phyloP scores from a whole-genome alignment of 768 basidiomycete genomes.

The Rhodotorula sphaerocarpa region DNA sequence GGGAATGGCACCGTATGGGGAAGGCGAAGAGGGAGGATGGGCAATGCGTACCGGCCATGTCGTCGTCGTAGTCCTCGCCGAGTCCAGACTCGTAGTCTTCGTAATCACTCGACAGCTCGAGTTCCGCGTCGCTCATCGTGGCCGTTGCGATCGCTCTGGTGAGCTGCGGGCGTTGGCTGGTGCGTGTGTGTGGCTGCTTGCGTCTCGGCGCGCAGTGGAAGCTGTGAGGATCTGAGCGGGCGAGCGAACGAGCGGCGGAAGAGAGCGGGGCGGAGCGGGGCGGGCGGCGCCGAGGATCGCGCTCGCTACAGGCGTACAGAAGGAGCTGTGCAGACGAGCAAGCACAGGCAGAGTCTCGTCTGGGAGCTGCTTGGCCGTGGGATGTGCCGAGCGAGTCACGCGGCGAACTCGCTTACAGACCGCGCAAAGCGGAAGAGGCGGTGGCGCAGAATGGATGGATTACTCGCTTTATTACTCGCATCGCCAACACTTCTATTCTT shows the following conservation, averaged over 20 bases:
- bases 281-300: too few relatives aligned
- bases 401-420: too few relatives aligned
- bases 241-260: not conserved
- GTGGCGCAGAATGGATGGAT: too few relatives aligned
- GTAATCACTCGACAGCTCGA: constrained; percentile 10
- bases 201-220: not conserved
- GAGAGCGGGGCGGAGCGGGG: not conserved
- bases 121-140: constrained; percentile 24
- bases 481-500: too few relatives aligned
- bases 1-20: too few relatives aligned
- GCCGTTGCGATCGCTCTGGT: too few relatives aligned
- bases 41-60: constrained; percentile 8
- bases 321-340: not conserved
- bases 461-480: too few relatives aligned
- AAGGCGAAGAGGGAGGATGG: not conserved
- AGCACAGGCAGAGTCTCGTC: too few relatives aligned
- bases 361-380: too few relatives aligned
- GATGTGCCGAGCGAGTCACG: too few relatives aligned
- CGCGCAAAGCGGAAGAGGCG: too few relatives aligned
- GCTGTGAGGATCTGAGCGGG: not conserved
- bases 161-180: too few relatives aligned
- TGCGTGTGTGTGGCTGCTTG: not conserved
- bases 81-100: constrained; percentile 14
- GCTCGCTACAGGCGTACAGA: not conserved
- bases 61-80: constrained; percentile 15